These are phyloP conservation scores for Beauveria rudraprayagi DNA, from an alignment of 2,329 filamentous ascomycete species.

Conservation along the genomic window DNA sequence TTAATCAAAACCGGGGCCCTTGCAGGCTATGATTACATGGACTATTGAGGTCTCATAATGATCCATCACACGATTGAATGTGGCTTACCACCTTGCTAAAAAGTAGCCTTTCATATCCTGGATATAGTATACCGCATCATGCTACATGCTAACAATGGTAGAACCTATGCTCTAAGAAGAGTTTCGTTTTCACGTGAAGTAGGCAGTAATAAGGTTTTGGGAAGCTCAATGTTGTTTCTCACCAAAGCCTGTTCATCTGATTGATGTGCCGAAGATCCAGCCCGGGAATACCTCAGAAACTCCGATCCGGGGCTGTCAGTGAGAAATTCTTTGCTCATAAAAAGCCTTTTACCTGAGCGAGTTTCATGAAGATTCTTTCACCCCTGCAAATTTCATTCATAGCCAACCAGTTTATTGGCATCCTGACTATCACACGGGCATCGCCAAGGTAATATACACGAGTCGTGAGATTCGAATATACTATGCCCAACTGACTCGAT, in stretches of 20 bases:
- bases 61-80: neutral
- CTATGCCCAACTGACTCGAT: neutral
- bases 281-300: neutral
- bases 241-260: neutral
- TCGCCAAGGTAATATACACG: neutral
- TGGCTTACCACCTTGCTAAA: neutral
- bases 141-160: neutral
- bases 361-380: neutral
- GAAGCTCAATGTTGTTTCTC: neutral
- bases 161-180: neutral
- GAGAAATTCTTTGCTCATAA: neutral
- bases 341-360: neutral
- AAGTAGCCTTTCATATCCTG: neutral
- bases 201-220: neutral
- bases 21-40: neutral
- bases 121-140: neutral
- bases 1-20: neutral
- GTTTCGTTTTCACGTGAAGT: neutral
- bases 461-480: neutral
- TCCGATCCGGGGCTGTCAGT: neutral
- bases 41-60: neutral
- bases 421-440: neutral
- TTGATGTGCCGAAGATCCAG: neutral
- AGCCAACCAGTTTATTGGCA: neutral
- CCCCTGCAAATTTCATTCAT: neutral